Percentiles rank a stretch among this genome's conserved stretches.
These are phyloP conservation scores for Alternaria sp. DNA, from an alignment of 2,329 filamentous ascomycete genomes.

Conservation along the genomic window DNA sequence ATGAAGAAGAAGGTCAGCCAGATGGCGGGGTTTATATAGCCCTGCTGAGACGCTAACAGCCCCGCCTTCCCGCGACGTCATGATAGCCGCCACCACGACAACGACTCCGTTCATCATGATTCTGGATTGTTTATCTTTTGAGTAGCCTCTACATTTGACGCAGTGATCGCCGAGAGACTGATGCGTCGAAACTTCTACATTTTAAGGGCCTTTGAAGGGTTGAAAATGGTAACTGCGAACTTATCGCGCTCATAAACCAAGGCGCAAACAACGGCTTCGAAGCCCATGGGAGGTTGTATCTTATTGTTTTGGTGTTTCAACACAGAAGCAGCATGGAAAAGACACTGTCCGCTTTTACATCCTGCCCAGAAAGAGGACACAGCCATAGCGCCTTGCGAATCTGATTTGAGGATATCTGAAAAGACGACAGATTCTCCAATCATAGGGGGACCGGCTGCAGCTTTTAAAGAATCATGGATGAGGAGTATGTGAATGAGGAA, in stretches of 20 bases:
- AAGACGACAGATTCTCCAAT: rapidly evolving
- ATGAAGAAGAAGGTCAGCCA: neutral
- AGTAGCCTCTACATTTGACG: no score
- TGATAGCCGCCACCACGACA: rapidly evolving
- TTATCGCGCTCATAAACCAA: no score
- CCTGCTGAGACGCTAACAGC: neutral
- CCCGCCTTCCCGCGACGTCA: neutral
- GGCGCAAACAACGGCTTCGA: no score
- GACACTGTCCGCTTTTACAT: neutral
- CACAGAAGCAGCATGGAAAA: neutral
- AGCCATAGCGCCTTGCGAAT: rapidly evolving
- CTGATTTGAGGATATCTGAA: neutral
- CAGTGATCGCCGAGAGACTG: no score
- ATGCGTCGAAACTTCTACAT: no score
- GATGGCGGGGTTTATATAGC: neutral
- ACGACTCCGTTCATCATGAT: no score
- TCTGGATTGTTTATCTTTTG: no score
- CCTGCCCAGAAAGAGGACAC: neutral
- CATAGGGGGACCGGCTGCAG: rapidly evolving
- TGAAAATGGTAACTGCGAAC: no score
- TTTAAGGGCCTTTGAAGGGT: no score
- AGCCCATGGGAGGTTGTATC: no score
- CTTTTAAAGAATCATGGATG: neutral
- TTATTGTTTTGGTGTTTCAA: no score
- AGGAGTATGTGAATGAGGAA: neutral